phyloP scores from a whole-genome alignment of 805 yeast species.

The Starmerella asiatica region DNA sequence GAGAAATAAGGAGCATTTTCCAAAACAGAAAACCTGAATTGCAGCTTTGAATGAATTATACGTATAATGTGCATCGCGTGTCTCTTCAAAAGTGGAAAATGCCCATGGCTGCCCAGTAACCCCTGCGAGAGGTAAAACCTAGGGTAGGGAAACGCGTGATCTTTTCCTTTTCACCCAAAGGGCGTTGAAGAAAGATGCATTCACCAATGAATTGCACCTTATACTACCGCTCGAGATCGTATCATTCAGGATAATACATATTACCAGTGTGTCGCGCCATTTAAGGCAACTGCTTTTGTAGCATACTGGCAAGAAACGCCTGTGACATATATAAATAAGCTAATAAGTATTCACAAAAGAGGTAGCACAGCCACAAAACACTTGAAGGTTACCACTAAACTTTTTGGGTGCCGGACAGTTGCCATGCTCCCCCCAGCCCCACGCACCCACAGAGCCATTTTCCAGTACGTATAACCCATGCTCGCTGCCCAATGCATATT shows the following conservation, averaged over 20 bases:
- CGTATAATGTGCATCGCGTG: no score
- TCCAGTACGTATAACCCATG: slow-evolving; percentile 46
- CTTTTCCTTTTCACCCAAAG: background rate
- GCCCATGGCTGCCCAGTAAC: no score
- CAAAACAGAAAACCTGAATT: no score
- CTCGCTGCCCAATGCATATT: slow-evolving; percentile 61
- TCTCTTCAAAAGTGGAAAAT: no score
- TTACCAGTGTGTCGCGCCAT: slow-evolving; percentile 17
- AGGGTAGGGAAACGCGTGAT: no score
- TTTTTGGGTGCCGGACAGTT: slow-evolving; percentile 51
- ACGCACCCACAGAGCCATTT: slow-evolving; percentile 37
- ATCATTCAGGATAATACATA: slow-evolving; percentile 22
- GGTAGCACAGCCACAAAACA: slow-evolving; percentile 26
- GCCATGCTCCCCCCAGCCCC: slow-evolving; percentile 99
- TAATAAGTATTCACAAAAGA: slow-evolving; percentile 18
- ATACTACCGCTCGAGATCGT: slow-evolving; percentile 19
- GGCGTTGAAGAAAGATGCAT: slow-evolving; percentile 1
- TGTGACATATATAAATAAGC: no score
- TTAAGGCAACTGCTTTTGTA: slow-evolving; percentile 5
- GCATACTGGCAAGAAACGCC: slow-evolving; percentile 23
- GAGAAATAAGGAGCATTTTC: no score
- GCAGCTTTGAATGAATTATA: no score
- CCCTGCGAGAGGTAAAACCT: no score
- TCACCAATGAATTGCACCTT: slow-evolving; percentile 8
- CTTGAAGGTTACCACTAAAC: slow-evolving; percentile 1